A percentile compares a stretch with the other conserved stretches of the same genome.
Conservation (phyloP, 495 filamentous ascomycete genomes). For the Aspergillus sclerotioniger region DNA sequence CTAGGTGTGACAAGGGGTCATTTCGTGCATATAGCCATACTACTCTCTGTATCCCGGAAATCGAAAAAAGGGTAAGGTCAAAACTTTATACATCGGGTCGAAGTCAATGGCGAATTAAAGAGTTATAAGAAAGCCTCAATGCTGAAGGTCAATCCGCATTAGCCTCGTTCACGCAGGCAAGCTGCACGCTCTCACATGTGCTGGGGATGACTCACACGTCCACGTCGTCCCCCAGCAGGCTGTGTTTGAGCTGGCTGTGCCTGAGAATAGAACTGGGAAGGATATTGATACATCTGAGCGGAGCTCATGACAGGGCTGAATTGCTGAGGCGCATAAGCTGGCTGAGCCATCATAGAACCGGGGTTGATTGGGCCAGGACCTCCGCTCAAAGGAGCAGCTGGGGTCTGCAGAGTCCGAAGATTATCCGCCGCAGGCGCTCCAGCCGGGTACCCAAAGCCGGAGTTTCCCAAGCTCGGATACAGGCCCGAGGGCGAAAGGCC, state of each 20-base stretch:
- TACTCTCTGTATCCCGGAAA: conserved; percentile 27
- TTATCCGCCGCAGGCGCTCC: conserved; percentile 42
- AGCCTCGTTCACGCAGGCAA: conserved; percentile 9
- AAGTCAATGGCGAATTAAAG: conserved; percentile 36
- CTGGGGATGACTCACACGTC: conserved; percentile 40
- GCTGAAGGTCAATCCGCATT: conserved; percentile 23
- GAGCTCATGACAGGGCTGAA: conserved; percentile 48
- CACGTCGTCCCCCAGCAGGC: conserved; percentile 48
- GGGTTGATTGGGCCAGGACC: conserved; percentile 37
- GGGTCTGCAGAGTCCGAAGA: conserved; percentile 41
- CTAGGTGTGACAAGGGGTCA: conserved; percentile 30
- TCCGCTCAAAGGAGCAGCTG: conserved; percentile 34
- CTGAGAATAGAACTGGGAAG: conserved; percentile 49
- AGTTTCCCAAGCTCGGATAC: conserved; percentile 38
- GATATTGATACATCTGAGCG: conserved; percentile 54
- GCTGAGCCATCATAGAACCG: conserved; percentile 43
- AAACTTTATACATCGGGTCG: conserved; percentile 45
- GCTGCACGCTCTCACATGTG: not conserved
- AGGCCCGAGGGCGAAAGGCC: conserved; percentile 45
- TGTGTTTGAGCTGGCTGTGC: conserved; percentile 45
- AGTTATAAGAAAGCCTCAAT: conserved; percentile 29
- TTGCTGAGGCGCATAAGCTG: conserved; percentile 43
- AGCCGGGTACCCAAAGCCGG: conserved; percentile 41
- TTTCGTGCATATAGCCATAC: conserved; percentile 37
- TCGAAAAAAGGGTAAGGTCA: conserved; percentile 23